A percentile compares a stretch with the other conserved stretches of the same genome.
These are phyloP conservation scores for Plasmodium fragile DNA, from an alignment of 169 alveolate species.

Conservation along the genomic window DNA sequence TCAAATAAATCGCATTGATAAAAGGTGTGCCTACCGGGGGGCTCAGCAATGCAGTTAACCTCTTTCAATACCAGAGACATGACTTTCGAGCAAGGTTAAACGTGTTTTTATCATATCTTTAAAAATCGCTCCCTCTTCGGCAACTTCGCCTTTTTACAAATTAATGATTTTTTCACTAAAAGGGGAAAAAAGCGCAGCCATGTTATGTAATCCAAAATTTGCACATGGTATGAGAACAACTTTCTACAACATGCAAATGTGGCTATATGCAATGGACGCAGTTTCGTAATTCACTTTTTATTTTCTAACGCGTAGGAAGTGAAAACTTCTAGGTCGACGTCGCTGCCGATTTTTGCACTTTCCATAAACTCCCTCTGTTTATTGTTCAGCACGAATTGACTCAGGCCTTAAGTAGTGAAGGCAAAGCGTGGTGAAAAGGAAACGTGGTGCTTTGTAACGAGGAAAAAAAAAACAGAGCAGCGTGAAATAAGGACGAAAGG, in stretches of 20 bases:
- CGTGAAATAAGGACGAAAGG: background rate
- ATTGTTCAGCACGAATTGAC: constrained; percentile 62
- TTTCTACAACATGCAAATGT: background rate
- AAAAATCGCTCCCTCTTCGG: background rate
- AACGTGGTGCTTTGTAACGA: background rate
- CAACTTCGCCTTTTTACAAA: background rate
- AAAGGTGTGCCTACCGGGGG: background rate
- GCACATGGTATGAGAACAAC: background rate
- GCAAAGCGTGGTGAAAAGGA: background rate
- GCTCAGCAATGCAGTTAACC: background rate
- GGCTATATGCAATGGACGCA: background rate
- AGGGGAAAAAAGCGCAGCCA: background rate
- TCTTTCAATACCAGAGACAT: background rate
- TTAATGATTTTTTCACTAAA: constrained; percentile 11
- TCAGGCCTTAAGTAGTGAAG: constrained; percentile 31
- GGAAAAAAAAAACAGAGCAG: background rate
- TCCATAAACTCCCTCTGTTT: constrained; percentile 69
- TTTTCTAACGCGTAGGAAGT: constrained; percentile 62
- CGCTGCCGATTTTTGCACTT: constrained; percentile 16
- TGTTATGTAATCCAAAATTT: background rate
- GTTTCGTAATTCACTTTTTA: background rate
- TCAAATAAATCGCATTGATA: background rate
- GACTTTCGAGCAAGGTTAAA: background rate
- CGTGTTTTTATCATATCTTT: background rate
- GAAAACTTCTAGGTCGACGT: constrained; percentile 36